phyloP scores from a whole-genome alignment of 768 basidiomycete genomes.

The Naganishia kalamii region DNA sequence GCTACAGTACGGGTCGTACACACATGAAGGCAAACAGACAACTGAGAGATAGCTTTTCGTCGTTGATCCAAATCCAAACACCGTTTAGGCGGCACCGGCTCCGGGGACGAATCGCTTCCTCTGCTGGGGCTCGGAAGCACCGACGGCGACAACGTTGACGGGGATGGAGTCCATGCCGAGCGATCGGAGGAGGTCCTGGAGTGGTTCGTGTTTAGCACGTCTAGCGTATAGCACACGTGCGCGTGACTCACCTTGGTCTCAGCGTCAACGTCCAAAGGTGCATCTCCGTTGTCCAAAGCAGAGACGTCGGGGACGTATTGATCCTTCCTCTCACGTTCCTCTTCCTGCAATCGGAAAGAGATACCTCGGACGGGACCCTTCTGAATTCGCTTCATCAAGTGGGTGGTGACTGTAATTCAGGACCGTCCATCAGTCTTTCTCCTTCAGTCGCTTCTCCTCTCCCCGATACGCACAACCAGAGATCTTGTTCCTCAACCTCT shows the following conservation, averaged over 20 bases:
- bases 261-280: slow-evolving; percentile 75
- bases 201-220: too few relatives aligned
- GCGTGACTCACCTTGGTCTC: slow-evolving; percentile 77
- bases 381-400: slow-evolving; percentile 99
- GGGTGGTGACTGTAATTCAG: slow-evolving; percentile 69
- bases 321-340: slow-evolving; percentile 98
- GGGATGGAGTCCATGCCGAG: slow-evolving; percentile 93
- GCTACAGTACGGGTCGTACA: slow-evolving; percentile 8
- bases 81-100: slow-evolving; percentile 18
- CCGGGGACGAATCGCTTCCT: slow-evolving; percentile 26
- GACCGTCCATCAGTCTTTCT: not conserved
- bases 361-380: slow-evolving; percentile 97
- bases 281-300: slow-evolving; percentile 71
- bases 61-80: slow-evolving; percentile 4
- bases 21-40: not conserved
- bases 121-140: slow-evolving; percentile 42
- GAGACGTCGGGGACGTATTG: slow-evolving; percentile 95
- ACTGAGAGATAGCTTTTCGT: not conserved
- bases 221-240: too few relatives aligned
- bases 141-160: slow-evolving; percentile 63
- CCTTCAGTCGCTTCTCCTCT: not conserved
- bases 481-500: slow-evolving; percentile 99
- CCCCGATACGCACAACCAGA: slow-evolving; percentile 59
- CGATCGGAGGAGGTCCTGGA: slow-evolving; percentile 73
- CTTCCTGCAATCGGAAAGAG: slow-evolving; percentile 99